phyloP scores from a whole-genome alignment of 202 grass and related monocot genomes.

The Panicum virgatum region DNA sequence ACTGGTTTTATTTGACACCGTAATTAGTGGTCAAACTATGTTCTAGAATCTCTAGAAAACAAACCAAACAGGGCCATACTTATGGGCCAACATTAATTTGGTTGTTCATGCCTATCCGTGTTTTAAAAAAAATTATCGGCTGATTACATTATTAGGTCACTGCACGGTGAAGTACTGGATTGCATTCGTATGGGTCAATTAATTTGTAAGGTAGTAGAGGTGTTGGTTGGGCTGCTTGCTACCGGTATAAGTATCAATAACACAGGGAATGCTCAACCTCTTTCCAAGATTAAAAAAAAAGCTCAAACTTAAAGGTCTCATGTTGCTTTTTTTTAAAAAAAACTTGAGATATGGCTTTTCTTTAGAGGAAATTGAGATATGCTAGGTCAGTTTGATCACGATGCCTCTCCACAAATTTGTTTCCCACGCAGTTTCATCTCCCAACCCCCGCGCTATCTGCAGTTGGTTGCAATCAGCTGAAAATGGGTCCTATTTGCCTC shows the following conservation, averaged over 20 bases:
- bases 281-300: neutral
- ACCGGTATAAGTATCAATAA: neutral
- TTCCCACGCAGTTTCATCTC: neutral
- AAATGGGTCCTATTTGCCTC: neutral
- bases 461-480: neutral
- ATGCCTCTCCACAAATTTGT: neutral
- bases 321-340: no score
- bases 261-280: neutral
- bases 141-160: neutral
- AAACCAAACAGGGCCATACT: no score
- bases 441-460: neutral
- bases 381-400: neutral
- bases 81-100: slow-evolving; percentile 22
- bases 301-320: neutral
- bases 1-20: no score
- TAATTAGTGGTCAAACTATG: no score
- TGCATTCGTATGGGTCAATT: neutral
- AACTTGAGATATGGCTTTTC: neutral
- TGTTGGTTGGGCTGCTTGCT: neutral
- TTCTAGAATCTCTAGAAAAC: no score
- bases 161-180: neutral
- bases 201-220: neutral
- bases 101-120: neutral
- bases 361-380: neutral
- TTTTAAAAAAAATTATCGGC: neutral